Evolutionary conservation across 106 monocot genomes (phyloP).

Genomic region (Dendrobium huoshanense): DNA sequence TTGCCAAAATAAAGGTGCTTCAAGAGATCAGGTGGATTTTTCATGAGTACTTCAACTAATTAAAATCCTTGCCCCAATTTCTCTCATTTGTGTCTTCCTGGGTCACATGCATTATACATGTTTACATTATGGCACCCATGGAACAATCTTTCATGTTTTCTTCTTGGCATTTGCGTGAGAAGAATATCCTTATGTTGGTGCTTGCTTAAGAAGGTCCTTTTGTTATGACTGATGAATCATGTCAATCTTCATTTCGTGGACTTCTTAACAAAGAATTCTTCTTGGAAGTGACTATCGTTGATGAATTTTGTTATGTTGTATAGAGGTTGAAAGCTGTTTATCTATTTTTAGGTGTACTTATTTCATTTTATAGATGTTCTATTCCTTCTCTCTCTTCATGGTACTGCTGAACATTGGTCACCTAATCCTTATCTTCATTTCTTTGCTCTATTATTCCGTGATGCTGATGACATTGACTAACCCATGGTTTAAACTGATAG

Average conservation of each 20-base stretch:
- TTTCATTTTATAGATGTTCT: background rate
- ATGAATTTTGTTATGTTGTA: background rate
- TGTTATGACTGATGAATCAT: background rate
- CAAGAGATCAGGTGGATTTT: no score
- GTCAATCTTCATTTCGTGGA: background rate
- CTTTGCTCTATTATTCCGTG: background rate
- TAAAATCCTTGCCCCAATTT: no score
- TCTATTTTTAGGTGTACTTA: conserved; percentile 3
- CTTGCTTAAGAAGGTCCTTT: no score
- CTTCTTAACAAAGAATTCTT: background rate
- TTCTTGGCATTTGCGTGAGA: no score
- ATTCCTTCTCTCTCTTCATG: background rate
- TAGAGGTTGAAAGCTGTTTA: background rate
- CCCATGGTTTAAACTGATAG: conserved; percentile 18
- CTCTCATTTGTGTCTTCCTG: no score
- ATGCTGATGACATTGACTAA: background rate
- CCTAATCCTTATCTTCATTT: background rate
- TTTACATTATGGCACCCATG: no score
- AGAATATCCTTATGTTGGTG: no score
- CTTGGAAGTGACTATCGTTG: background rate
- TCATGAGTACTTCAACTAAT: no score
- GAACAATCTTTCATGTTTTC: no score
- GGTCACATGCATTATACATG: no score
- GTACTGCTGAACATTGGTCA: background rate
- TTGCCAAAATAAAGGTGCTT: no score